These are phyloP conservation scores for Amaranthus palmeri DNA, from an alignment of 148 eudicot species.

Conservation along the genomic window DNA sequence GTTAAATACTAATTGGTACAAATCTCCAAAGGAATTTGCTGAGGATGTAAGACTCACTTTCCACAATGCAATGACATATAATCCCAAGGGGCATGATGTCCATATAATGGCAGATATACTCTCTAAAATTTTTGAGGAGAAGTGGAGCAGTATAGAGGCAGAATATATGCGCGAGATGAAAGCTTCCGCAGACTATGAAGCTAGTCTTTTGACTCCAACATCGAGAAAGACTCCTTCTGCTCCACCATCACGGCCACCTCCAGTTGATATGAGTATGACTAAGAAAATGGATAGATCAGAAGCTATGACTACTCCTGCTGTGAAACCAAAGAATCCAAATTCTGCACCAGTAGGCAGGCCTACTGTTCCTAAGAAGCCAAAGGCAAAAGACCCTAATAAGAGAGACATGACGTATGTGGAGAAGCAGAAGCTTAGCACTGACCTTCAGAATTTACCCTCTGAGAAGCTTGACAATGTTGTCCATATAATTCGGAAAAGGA, in stretches of 20 bases:
- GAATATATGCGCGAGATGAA: slow-evolving; percentile 49
- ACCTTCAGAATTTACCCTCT: slow-evolving; percentile 79
- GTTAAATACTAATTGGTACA: slow-evolving; percentile 65
- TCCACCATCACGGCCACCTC: slow-evolving; percentile 31
- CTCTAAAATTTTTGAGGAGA: slow-evolving; percentile 68
- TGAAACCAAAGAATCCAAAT: slow-evolving; percentile 27
- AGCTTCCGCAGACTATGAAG: slow-evolving; percentile 38
- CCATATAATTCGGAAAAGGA: slow-evolving; percentile 85
- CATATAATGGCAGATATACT: slow-evolving; percentile 73
- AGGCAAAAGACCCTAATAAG: slow-evolving; percentile 80
- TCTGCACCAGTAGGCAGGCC: slow-evolving; percentile 39
- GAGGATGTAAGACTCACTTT: slow-evolving; percentile 94
- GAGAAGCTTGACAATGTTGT: slow-evolving; percentile 81
- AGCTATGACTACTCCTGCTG: slow-evolving; percentile 37
- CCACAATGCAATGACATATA: slow-evolving; percentile 86
- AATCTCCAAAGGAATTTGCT: slow-evolving; percentile 72
- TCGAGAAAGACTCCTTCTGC: slow-evolving; percentile 47
- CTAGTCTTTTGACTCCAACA: slow-evolving; percentile 45
- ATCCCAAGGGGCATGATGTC: slow-evolving; percentile 88
- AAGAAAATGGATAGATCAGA: slow-evolving; percentile 47
- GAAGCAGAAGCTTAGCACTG: slow-evolving; percentile 87
- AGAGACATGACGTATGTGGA: slow-evolving; percentile 90
- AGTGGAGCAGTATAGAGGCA: slow-evolving; percentile 67
- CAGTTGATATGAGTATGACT: slow-evolving; percentile 31
- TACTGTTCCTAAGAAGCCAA: slow-evolving; percentile 74